Evolutionary conservation across 129 eudicot genomes (phyloP), one percentile per base, ranked within the genome.

Genomic region (Erigeron canadensis): DNA sequence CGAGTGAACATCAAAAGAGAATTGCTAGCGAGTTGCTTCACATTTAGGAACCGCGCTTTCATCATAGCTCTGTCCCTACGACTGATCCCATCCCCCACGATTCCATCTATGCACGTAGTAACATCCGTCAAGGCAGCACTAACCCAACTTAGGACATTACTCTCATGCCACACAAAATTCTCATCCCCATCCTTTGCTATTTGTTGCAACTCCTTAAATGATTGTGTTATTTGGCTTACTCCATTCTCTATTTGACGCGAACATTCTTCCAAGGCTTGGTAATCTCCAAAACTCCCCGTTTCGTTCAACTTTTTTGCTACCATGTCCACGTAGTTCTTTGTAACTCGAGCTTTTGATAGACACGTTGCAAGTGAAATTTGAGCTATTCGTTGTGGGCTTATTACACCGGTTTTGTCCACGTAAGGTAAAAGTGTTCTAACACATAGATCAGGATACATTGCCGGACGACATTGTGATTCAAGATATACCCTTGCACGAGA

Each of bases 91-190:
- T 23, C 54, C 19, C 82, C 86, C 1, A 73, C 71, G 42, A 91
- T 65, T 58, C 84, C 90, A 19, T 85, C 89, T 6, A 88, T 50
- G 67, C 97, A 91, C 0, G 72, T 47, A 21, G 80, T 74, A 12
- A 86, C 78, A 50, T 88, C 95, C 0, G 97, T 84, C 3, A 85
- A 69, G 22, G 92, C 97, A 22, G 97, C 85, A 57, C 97, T 88
- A 38, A 86, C 76, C 97, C 97, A 91, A 6, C 79, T 72, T 75
- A 51, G 81, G 75, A 63, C 85, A 53, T 89, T 89, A 53, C 86
- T 84, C 60, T 79, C 83, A 38, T 84, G 88, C 96, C 96, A 89
- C 13, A 73, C 51, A 17, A 89, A 89, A 0, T 84, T 50, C 15
- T 67, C 81, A 21, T 69, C 76, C n/a, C 77, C 82, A 13, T 78